phyloP scores from a whole-genome alignment of 768 basidiomycete genomes.

The Guyanaporus albipodus region DNA sequence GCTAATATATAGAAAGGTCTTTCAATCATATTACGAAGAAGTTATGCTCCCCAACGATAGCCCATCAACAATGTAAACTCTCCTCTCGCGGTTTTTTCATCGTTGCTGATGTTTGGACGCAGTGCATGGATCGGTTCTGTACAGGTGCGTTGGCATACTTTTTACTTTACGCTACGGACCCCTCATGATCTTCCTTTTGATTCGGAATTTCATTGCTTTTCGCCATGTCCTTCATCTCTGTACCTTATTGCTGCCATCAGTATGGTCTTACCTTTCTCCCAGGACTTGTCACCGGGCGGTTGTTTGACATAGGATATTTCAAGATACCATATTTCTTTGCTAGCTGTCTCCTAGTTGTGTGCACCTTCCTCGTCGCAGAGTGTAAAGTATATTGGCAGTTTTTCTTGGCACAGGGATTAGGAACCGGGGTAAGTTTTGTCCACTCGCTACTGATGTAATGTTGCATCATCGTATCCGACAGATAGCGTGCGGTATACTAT shows the following conservation, averaged over 20 bases:
- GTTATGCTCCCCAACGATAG: slow-evolving; percentile 44
- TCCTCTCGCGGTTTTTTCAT: not conserved
- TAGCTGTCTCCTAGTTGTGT: slow-evolving; percentile 47
- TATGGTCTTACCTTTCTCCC: slow-evolving; percentile 62
- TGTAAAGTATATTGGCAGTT: slow-evolving; percentile 78
- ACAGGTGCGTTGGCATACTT: slow-evolving; percentile 40
- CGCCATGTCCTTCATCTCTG: not conserved
- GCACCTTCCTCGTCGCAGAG: slow-evolving; percentile 65
- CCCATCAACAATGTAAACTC: slow-evolving; percentile 58
- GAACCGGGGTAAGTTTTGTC: slow-evolving; percentile 49
- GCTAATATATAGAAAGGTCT: slow-evolving; percentile 41
- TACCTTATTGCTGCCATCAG: slow-evolving; percentile 30
- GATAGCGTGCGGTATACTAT: slow-evolving; percentile 52
- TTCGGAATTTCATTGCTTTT: not conserved
- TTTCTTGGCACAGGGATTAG: slow-evolving; percentile 68
- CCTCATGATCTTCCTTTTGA: too few species aligned
- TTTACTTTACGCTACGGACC: too few species aligned
- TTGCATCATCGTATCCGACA: not conserved
- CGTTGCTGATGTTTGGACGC: not conserved
- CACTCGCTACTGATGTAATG: too few species aligned
- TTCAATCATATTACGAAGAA: slow-evolving; percentile 69
- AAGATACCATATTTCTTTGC: slow-evolving; percentile 45
- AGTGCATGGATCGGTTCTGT: slow-evolving; percentile 82
- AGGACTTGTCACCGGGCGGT: slow-evolving; percentile 57
- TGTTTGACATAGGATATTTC: slow-evolving; percentile 74